phyloP scores from a whole-genome alignment of 768 basidiomycete genomes.

The Lactifluus pinguis region DNA sequence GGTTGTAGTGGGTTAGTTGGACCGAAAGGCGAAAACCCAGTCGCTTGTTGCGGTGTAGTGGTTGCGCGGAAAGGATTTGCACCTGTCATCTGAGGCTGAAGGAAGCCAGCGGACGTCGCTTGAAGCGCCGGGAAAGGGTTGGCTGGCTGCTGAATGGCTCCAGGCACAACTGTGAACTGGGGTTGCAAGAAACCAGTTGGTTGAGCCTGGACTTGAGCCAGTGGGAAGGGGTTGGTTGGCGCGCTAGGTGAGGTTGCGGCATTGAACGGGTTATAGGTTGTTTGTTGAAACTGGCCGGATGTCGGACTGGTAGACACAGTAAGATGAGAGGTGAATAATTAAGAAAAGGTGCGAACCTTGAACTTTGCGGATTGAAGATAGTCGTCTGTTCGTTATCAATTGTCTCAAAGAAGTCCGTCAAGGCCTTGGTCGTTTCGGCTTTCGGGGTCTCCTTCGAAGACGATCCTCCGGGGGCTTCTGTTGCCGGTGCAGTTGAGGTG shows the following conservation, averaged over 20 bases:
- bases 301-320: constrained; percentile 32
- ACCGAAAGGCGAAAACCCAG: constrained; percentile 14
- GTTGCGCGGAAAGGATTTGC: constrained; percentile 81
- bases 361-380: constrained; percentile 58
- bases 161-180: constrained; percentile 18
- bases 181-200: constrained; percentile 44
- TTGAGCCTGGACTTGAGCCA: constrained; percentile 27
- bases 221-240: constrained; percentile 37
- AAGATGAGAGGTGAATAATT: not conserved
- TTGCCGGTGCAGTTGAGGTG: constrained; percentile 21
- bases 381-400: constrained; percentile 76
- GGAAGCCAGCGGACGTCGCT: constrained; percentile 39
- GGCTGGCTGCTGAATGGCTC: constrained; percentile 1
- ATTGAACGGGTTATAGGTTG: constrained; percentile 71
- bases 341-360: constrained; percentile 34
- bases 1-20: constrained; percentile 5
- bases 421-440: constrained; percentile 36
- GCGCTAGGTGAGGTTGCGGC: constrained; percentile 45
- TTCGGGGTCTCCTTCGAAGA: constrained; percentile 24
- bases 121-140: constrained; percentile 40
- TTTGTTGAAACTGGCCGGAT: constrained; percentile 45
- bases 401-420: constrained; percentile 79
- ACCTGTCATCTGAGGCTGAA: constrained; percentile 41
- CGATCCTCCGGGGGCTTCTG: constrained; percentile 23
- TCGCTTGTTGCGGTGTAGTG: constrained; percentile 30